Percentiles rank a stretch among this genome's conserved stretches.
phyloP scores from a whole-genome alignment of 805 yeast genomes.

The Monosporozyma servazzii region DNA sequence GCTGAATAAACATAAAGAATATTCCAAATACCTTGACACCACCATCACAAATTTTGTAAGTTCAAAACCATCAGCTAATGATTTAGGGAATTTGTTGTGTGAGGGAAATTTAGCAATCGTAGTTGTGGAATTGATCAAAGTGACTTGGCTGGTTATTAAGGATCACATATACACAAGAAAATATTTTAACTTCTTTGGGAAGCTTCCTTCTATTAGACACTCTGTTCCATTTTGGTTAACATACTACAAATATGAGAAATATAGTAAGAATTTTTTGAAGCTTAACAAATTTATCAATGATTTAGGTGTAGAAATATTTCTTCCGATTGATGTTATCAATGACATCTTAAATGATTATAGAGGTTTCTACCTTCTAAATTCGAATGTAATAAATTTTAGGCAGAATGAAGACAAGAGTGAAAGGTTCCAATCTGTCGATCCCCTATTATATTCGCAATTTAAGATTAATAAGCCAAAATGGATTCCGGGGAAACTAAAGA shows the following conservation, averaged over 20 bases:
- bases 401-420: neutral
- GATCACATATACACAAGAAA: conserved; percentile 29
- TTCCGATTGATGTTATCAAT: conserved; percentile 44
- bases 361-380: conserved; percentile 30
- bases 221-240: conserved; percentile 49
- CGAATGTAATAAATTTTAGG: conserved; percentile 18
- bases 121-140: conserved; percentile 29
- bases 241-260: conserved; percentile 45
- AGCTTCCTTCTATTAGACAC: conserved; percentile 25
- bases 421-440: conserved; percentile 12
- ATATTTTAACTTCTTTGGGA: conserved; percentile 22
- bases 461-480: conserved; percentile 27
- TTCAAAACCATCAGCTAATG: conserved; percentile 7
- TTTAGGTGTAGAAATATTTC: conserved; percentile 36
- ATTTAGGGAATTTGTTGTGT: conserved; percentile 31
- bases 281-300: conserved; percentile 38
- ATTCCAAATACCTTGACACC: conserved; percentile 18
- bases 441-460: conserved; percentile 21
- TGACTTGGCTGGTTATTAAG: conserved; percentile 24
- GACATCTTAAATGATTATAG: conserved; percentile 31
- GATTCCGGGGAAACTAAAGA: conserved; percentile 11
- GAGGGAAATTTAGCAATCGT: conserved; percentile 35
- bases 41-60: conserved; percentile 17
- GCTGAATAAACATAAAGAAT: conserved; percentile 16
- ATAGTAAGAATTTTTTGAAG: conserved; percentile 36